phyloP scores from a whole-genome alignment of 257 asterid species.

The Hygrophila difformis region DNA sequence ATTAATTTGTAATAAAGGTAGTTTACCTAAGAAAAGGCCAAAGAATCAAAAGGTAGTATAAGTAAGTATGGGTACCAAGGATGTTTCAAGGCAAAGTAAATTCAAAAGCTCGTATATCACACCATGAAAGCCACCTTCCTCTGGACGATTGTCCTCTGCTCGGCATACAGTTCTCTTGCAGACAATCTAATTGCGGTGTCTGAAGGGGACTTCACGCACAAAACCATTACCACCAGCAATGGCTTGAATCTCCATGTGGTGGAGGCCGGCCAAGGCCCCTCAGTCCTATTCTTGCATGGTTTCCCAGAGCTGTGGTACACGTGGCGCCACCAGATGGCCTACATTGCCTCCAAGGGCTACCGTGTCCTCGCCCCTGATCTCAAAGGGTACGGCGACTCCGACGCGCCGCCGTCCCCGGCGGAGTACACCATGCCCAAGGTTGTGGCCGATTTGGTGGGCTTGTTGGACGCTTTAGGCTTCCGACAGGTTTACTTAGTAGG shows the following conservation, averaged over 20 bases:
- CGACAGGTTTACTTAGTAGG: slow-evolving; percentile 16
- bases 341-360: slow-evolving; percentile 68
- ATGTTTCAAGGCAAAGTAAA: too few species aligned
- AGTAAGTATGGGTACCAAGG: too few species aligned
- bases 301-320: slow-evolving; percentile 99
- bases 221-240: slow-evolving; percentile 34
- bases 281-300: slow-evolving; percentile 74
- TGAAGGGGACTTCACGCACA: slow-evolving; percentile 63
- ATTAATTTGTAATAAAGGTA: too few species aligned
- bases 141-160: too few species aligned
- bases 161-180: too few species aligned
- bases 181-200: too few species aligned
- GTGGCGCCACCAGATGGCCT: slow-evolving; percentile 93
- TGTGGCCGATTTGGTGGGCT: slow-evolving; percentile 22
- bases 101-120: too few species aligned
- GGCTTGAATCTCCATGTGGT: slow-evolving; percentile 88
- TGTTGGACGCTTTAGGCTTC: slow-evolving; percentile 11
- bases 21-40: too few species aligned
- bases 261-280: slow-evolving; percentile 77
- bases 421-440: slow-evolving; percentile 27
- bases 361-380: slow-evolving; percentile 90
- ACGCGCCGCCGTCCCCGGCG: not conserved
- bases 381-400: slow-evolving; percentile 29
- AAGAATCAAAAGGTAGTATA: too few species aligned
- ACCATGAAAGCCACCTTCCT: too few species aligned